These are phyloP conservation scores for Cytospora mali DNA, from an alignment of 2,329 filamentous ascomycete species.

Conservation along the genomic window DNA sequence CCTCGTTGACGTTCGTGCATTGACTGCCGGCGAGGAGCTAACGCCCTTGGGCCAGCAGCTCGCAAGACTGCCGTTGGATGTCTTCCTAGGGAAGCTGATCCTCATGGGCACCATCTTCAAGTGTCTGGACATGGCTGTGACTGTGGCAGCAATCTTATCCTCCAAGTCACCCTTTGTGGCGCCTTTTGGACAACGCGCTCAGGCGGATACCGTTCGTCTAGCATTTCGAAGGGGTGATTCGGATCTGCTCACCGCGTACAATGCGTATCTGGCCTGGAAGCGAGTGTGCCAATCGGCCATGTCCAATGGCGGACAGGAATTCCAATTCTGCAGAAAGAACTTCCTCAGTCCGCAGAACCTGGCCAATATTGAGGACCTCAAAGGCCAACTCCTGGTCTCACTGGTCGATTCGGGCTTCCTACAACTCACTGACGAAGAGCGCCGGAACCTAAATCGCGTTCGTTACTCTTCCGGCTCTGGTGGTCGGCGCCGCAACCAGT, in stretches of 20 bases:
- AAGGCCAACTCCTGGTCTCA: conserved; percentile 83
- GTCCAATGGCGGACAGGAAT: conserved; percentile 66
- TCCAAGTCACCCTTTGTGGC: conserved; percentile 93
- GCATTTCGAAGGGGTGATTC: conserved; percentile 86
- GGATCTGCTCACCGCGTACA: conserved; percentile 89
- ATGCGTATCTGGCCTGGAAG: conserved; percentile 90
- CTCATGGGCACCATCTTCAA: conserved; percentile 84
- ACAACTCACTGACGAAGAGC: conserved; percentile 72
- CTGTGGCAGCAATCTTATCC: conserved; percentile 88
- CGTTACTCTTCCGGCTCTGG: conserved; percentile 58
- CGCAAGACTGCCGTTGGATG: conserved; percentile 86
- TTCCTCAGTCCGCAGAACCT: conserved; percentile 89
- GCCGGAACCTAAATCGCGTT: conserved; percentile 66
- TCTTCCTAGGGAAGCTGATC: conserved; percentile 92
- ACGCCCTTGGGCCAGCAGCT: conserved; percentile 86
- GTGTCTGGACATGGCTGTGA: conserved; percentile 89
- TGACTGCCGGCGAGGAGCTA: conserved; percentile 79
- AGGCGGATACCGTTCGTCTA: conserved; percentile 78
- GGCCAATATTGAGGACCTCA: conserved; percentile 91
- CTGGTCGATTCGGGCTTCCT: conserved; percentile 86
- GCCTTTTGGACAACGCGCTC: conserved; percentile 79
- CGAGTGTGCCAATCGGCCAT: conserved; percentile 71
- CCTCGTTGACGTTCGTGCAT: conserved; percentile 86
- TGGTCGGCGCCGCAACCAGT: conserved; percentile 63
- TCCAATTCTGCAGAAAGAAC: conserved; percentile 91